phyloP scores from a whole-genome alignment of 2,329 filamentous ascomycete species.

The Xylaria sp. region DNA sequence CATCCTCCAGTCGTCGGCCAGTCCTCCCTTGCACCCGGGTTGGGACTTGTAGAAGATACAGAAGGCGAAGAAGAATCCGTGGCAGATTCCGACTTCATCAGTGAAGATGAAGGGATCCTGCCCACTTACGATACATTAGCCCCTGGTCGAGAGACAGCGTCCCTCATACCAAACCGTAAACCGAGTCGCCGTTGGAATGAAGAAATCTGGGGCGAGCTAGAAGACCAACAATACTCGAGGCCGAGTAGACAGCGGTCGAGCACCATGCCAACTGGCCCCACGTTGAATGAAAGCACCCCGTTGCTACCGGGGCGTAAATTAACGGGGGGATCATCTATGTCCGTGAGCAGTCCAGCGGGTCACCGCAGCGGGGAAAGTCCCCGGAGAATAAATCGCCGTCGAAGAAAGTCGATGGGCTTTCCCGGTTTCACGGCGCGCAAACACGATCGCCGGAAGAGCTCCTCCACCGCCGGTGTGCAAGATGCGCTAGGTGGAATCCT shows the following conservation, averaged over 20 bases:
- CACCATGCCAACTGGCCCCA: slow-evolving; percentile 49
- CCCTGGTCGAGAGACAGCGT: slow-evolving; percentile 45
- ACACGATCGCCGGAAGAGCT: slow-evolving; percentile 46
- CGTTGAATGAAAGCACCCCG: slow-evolving; percentile 46
- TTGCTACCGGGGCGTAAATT: slow-evolving; percentile 42
- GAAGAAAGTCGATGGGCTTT: slow-evolving; percentile 66
- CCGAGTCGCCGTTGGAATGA: slow-evolving; percentile 66
- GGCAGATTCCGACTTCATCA: slow-evolving; percentile 54
- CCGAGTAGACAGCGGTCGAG: slow-evolving; percentile 54
- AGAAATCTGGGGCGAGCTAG: slow-evolving; percentile 88
- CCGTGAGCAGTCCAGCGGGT: slow-evolving; percentile 33
- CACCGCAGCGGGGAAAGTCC: slow-evolving; percentile 29
- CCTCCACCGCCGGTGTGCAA: slow-evolving; percentile 47
- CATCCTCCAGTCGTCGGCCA: slow-evolving; percentile 64
- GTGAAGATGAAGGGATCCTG: slow-evolving; percentile 46
- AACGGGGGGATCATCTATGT: slow-evolving; percentile 38
- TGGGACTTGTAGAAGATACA: slow-evolving; percentile 78
- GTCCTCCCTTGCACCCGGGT: slow-evolving; percentile 78
- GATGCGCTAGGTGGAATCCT: slow-evolving; percentile 59
- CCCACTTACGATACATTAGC: slow-evolving; percentile 57
- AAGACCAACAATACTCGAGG: slow-evolving; percentile 67
- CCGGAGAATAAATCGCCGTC: slow-evolving; percentile 46
- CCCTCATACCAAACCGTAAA: slow-evolving; percentile 50
- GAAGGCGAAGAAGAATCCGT: slow-evolving; percentile 65
- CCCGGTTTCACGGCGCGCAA: slow-evolving; percentile 63